Percentiles rank a stretch among this genome's conserved stretches.
Conservation (phyloP, 2,329 filamentous ascomycete genomes). For the Penicillium aurantiogriseum region DNA sequence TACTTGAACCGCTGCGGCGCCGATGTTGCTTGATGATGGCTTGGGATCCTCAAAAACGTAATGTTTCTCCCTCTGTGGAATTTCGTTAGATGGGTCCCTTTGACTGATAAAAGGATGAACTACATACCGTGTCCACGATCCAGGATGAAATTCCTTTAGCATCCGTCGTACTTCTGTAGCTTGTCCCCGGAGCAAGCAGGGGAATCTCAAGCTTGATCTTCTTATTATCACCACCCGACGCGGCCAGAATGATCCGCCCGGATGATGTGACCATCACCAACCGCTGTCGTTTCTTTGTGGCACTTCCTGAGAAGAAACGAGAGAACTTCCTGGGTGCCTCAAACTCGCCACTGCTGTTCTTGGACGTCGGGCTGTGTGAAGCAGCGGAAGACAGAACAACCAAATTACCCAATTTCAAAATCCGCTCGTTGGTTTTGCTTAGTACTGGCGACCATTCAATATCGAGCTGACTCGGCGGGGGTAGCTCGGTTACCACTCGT, state of each 20-base stretch:
- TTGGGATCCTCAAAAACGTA: slow-evolving; percentile 95
- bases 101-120: slow-evolving; percentile 9
- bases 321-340: slow-evolving; percentile 81
- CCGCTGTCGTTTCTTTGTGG: slow-evolving; percentile 87
- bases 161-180: slow-evolving; percentile 78
- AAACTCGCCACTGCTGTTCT: slow-evolving; percentile 61
- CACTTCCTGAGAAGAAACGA: slow-evolving; percentile 87
- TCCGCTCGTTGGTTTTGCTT: slow-evolving; percentile 86
- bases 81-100: slow-evolving; percentile 30
- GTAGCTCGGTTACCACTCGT: slow-evolving; percentile 87
- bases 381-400: slow-evolving; percentile 78
- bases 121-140: slow-evolving; percentile 88
- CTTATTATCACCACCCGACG: slow-evolving; percentile 92
- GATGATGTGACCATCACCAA: slow-evolving; percentile 94
- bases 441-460: slow-evolving; percentile 98
- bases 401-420: slow-evolving; percentile 88
- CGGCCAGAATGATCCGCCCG: slow-evolving; percentile 83
- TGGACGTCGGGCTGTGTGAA: slow-evolving; percentile 70
- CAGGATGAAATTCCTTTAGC: slow-evolving; percentile 84
- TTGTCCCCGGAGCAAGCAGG: slow-evolving; percentile 70
- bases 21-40: slow-evolving; percentile 61
- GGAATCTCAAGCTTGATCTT: slow-evolving; percentile 89
- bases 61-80: slow-evolving; percentile 73
- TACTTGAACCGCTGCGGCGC: slow-evolving; percentile 65
- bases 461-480: slow-evolving; percentile 93